These are phyloP conservation scores for Phytophthora colocasiae DNA, from an alignment of 352 stramenopile species.

Conservation along the genomic window DNA sequence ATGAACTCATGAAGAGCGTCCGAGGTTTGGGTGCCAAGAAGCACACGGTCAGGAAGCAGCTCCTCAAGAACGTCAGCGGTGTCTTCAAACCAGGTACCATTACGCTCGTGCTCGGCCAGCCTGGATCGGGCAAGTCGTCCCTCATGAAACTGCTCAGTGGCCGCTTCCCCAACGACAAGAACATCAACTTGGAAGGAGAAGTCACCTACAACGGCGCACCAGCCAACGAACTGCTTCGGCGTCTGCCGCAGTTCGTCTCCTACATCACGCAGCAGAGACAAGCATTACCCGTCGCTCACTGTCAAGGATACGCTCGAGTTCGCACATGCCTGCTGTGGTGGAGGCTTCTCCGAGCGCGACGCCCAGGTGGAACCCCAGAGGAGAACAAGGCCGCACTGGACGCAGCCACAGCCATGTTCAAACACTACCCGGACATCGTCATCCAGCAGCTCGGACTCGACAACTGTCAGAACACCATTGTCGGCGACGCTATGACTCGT, in stretches of 20 bases:
- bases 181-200: constrained; percentile 38
- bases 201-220: constrained; percentile 55
- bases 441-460: constrained; percentile 59
- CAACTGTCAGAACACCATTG: constrained; percentile 68
- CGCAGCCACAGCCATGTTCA: constrained; percentile 32
- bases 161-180: constrained; percentile 43
- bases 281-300: constrained; percentile 50
- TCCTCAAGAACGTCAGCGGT: constrained; percentile 47
- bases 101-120: constrained; percentile 59
- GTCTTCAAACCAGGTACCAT: constrained; percentile 54
- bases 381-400: constrained; percentile 44
- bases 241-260: constrained; percentile 47
- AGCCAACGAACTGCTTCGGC: constrained; percentile 3
- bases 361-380: constrained; percentile 22
- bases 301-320: constrained; percentile 68
- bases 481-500: constrained; percentile 67
- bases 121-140: constrained; percentile 55
- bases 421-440: constrained; percentile 50
- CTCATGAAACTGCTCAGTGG: constrained; percentile 62
- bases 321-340: constrained; percentile 40
- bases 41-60: constrained; percentile 40
- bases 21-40: constrained; percentile 35
- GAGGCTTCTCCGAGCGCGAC: constrained; percentile 39
- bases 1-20: constrained; percentile 29
- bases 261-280: constrained; percentile 50